A percentile compares a stretch with the other conserved stretches of the same genome.
Conservation (phyloP, 2,329 filamentous ascomycete species). For the Beauveria varroae region DNA sequence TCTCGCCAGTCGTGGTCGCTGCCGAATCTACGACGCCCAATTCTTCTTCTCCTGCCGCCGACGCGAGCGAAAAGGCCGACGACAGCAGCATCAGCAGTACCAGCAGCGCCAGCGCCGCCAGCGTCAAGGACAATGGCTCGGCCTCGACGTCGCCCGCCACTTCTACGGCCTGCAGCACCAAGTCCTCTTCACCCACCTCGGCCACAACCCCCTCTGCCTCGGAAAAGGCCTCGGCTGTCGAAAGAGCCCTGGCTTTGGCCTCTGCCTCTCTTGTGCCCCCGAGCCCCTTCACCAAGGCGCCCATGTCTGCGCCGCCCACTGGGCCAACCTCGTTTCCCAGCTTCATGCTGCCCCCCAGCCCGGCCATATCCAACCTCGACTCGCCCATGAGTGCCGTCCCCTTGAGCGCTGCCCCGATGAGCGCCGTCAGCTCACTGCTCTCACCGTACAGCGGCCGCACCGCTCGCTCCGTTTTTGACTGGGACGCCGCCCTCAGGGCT, state of each 20-base stretch:
- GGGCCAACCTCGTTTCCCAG: constrained; percentile 55
- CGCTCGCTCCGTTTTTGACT: constrained; percentile 66
- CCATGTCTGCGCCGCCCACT: constrained; percentile 55
- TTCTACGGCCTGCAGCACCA: constrained; percentile 23
- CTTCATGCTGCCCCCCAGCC: constrained; percentile 72
- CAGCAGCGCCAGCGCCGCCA: constrained; percentile 19
- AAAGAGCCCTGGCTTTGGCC: neutral
- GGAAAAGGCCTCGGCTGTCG: neutral
- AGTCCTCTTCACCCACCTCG: constrained; percentile 27
- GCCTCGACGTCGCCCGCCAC: constrained; percentile 32
- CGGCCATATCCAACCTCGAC: constrained; percentile 57
- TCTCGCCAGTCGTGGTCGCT: constrained; percentile 52
- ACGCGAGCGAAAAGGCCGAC: constrained; percentile 47
- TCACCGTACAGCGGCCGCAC: constrained; percentile 69
- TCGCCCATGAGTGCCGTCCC: constrained; percentile 59
- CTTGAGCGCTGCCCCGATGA: constrained; percentile 28
- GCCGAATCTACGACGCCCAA: constrained; percentile 40
- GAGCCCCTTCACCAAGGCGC: constrained; percentile 42
- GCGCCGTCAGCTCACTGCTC: constrained; percentile 46
- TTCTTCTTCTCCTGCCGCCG: constrained; percentile 44
- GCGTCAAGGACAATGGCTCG: constrained; percentile 28
- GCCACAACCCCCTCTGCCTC: constrained; percentile 21
- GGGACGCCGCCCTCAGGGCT: constrained; percentile 64
- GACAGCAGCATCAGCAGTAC: constrained; percentile 37
- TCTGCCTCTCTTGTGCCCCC: constrained; percentile 27